These are phyloP conservation scores for Pseudoturritis turrita DNA, from an alignment of 345 rosid genomes.

Conservation along the genomic window DNA sequence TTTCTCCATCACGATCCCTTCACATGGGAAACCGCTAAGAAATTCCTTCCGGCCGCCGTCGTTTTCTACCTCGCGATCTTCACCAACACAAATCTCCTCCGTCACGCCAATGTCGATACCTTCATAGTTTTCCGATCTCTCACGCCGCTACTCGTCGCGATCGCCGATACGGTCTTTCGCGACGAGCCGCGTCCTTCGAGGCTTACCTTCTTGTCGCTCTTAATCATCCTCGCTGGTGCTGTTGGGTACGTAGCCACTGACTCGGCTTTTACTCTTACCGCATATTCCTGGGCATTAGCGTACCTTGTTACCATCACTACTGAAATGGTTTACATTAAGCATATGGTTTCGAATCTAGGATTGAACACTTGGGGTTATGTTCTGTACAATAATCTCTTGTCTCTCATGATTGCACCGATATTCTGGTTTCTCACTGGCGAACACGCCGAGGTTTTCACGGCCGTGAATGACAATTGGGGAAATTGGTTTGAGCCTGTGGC, in stretches of 20 bases:
- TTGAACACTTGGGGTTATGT: slow-evolving; percentile 98
- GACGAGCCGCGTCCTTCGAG: slow-evolving; percentile 76
- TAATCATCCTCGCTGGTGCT: slow-evolving; percentile 80
- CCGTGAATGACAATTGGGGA: slow-evolving; percentile 47
- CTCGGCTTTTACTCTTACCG: slow-evolving; percentile 77
- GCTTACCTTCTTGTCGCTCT: slow-evolving; percentile 59
- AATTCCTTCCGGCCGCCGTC: slow-evolving; percentile 84
- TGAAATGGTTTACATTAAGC: slow-evolving; percentile 98
- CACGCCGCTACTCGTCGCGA: slow-evolving; percentile 90
- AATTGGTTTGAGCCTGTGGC: slow-evolving; percentile 57
- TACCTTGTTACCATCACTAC: slow-evolving; percentile 84
- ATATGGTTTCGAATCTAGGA: slow-evolving; percentile 89
- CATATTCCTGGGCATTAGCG: slow-evolving; percentile 92
- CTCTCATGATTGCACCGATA: slow-evolving; percentile 85
- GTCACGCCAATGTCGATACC: slow-evolving; percentile 96
- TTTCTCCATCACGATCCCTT: slow-evolving; percentile 81
- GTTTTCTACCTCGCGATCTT: slow-evolving; percentile 94
- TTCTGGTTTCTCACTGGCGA: slow-evolving; percentile 93
- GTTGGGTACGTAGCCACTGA: slow-evolving; percentile 94
- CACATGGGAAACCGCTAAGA: slow-evolving; percentile 79
- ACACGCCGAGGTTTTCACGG: slow-evolving; percentile 55
- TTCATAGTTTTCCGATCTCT: slow-evolving; percentile 91
- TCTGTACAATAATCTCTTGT: slow-evolving; percentile 76
- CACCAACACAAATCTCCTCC: slow-evolving; percentile 93
- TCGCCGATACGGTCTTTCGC: slow-evolving; percentile 80